Evolutionary conservation across 2,329 filamentous ascomycete species (phyloP), one percentile per base, ranked within the genome.

Genomic region (Orbilia oligospora): DNA sequence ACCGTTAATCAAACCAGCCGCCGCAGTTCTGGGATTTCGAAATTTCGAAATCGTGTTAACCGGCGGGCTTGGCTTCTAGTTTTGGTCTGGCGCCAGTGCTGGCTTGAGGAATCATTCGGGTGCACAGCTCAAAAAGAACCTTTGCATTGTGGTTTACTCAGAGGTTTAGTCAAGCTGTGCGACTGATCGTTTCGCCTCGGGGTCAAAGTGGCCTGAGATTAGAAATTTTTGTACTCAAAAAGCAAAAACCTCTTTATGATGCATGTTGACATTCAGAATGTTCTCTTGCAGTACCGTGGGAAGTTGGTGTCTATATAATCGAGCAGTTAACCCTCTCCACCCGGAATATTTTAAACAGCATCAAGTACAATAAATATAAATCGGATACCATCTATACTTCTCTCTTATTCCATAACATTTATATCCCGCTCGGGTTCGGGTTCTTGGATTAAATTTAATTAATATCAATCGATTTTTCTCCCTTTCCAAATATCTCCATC

Each of bases 321-420:
- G 56, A 27, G 36, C 20, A 9, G 30, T 41, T 61, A 24, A 44
- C 56, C 56, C 56, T 41, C 30, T 58, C 18, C 33, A 18, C 22
- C 56, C 22, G 36, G 56, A 61, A 27, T n/a, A 44, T 61, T 61
- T 44, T 61, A 24, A 8, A 16, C 10, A 27, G 5, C 36, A 61
- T 2, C n/a, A 44, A 30, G 56, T 58, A 41, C 56, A 44, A 61
- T 20, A 61, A 27, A 61, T 24, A 61, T n/a, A 22, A 44, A 61
- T 3, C 14, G 9, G 14, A 44, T 5, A 58, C n/a, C 3, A 41
- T 61, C 20, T 61, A 44, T 41, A 61, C 33, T 20, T 61, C 36
- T 24, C 33, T 46, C 5, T 46, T 61, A 61, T 61, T 44, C 36
- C 20, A 61, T n/a, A 12, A 41, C 10, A 44, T 24, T 20, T 61